A percentile compares a stretch with the other conserved stretches of the same genome.
Evolutionary conservation across 345 rosid species (phyloP).

Genomic region (Zanthoxylum bungeanum): DNA sequence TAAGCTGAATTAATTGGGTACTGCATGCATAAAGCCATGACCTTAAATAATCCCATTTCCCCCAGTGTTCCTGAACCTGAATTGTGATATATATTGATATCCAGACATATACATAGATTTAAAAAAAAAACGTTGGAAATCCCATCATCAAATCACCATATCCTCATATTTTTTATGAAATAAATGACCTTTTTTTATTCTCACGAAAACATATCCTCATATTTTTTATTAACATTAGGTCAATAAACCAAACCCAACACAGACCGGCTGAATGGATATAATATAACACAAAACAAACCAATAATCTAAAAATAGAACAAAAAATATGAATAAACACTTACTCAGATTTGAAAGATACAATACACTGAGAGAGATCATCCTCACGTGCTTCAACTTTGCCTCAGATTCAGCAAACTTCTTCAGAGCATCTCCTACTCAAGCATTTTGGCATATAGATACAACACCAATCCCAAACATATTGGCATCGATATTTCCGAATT

Average conservation of each 20-base stretch:
- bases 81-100: not conserved
- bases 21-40: not conserved
- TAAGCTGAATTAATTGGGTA: not conserved
- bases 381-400: slow-evolving; percentile 72
- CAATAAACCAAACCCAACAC: not conserved
- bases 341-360: slow-evolving; percentile 67
- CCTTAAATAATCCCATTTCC: not conserved
- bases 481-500: too few species aligned
- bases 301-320: not conserved
- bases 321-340: slow-evolving; percentile 34
- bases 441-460: too few species aligned
- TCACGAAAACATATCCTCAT: not conserved
- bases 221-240: not conserved
- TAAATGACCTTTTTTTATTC: not conserved
- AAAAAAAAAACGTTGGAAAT: not conserved
- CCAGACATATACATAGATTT: not conserved
- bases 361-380: slow-evolving; percentile 68
- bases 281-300: not conserved
- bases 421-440: slow-evolving; percentile 68
- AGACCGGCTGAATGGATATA: not conserved
- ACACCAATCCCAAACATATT: too few species aligned
- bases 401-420: slow-evolving; percentile 64
- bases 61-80: not conserved
- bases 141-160: too few species aligned
- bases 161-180: too few species aligned